Evolutionary conservation across 371 early-diverging fungal genomes (phyloP).

Genomic region (Paraphysoderma sedebokerense): DNA sequence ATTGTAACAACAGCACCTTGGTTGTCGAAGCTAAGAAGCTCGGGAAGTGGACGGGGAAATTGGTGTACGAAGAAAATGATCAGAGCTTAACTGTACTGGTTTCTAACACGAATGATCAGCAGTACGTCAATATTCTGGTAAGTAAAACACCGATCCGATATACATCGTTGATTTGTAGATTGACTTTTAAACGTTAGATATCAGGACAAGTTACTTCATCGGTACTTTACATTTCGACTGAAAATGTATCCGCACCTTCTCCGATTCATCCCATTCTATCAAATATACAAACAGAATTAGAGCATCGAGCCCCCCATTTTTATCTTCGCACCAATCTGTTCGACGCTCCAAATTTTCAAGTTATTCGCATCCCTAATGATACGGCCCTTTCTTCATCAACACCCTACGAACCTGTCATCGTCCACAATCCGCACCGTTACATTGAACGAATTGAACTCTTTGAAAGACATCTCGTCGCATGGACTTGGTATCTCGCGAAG

Average conservation of each 20-base stretch:
- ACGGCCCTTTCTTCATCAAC: too few relatives aligned
- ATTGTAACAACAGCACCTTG: background rate
- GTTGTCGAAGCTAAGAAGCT: background rate
- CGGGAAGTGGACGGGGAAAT: slow-evolving; percentile 8
- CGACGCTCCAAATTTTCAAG: slow-evolving; percentile 12
- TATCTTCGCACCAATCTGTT: slow-evolving; percentile 21
- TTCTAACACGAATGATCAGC: slow-evolving; percentile 8
- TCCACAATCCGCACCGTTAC: slow-evolving; percentile 6
- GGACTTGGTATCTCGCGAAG: slow-evolving; percentile 19
- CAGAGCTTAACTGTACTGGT: slow-evolving; percentile 11
- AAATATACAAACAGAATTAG: too few relatives aligned
- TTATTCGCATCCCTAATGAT: slow-evolving; percentile 10
- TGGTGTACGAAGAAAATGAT: slow-evolving; percentile 24
- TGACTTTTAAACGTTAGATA: slow-evolving; percentile 5
- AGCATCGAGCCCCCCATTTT: slow-evolving; percentile 18
- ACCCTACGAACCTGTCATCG: slow-evolving; percentile 6
- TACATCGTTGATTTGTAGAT: slow-evolving; percentile 4
- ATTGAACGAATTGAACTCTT: slow-evolving; percentile 24
- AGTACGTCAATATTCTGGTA: slow-evolving; percentile 12
- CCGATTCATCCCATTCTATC: too few relatives aligned
- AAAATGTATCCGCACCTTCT: too few relatives aligned
- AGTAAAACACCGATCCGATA: background rate
- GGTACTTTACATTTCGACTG: too few relatives aligned
- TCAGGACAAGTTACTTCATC: slow-evolving; percentile 6
- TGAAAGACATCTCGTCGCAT: slow-evolving; percentile 17